Evolutionary conservation across 768 basidiomycete species (phyloP).

Genomic region (Kwoniella sp.): DNA sequence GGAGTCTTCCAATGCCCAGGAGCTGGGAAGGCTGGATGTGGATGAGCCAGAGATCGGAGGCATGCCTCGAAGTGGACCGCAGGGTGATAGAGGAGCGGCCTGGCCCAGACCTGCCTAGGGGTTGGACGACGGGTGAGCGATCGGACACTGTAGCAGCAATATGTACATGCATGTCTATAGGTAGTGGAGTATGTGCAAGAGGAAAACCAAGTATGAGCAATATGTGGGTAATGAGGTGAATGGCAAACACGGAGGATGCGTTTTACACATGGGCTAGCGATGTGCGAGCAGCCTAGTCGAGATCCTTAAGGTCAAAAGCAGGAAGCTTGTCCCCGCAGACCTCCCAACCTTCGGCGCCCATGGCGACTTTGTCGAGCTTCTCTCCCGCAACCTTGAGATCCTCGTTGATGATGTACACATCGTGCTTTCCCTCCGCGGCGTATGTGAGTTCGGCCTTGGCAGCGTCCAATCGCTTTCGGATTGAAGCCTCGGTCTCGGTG

Average conservation of each 20-base stretch:
- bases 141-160: too few relatives aligned
- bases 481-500: conserved; percentile 71
- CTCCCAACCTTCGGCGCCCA: conserved; percentile 67
- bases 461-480: conserved; percentile 69
- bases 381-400: conserved; percentile 76
- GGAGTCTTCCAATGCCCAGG: conserved; percentile 32
- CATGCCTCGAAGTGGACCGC: conserved; percentile 3
- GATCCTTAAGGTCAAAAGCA: conserved; percentile 42
- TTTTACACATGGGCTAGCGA: too few relatives aligned
- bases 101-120: conserved; percentile 12
- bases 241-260: too few relatives aligned
- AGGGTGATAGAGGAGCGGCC: conserved; percentile 4
- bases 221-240: too few relatives aligned
- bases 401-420: conserved; percentile 85
- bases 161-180: conserved; percentile 1
- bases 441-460: conserved; percentile 77
- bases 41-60: conserved; percentile 22
- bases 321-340: conserved; percentile 65
- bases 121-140: too few relatives aligned
- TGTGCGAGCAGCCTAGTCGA: conserved; percentile 21
- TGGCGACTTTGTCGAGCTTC: conserved; percentile 69
- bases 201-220: background rate
- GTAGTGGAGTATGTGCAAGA: background rate
- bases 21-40: conserved; percentile 31
- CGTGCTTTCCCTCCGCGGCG: conserved; percentile 72